Base-by-base conservation (phyloP, 192 early-diverging fungal species). In the Backusella morwellensis region DNA sequence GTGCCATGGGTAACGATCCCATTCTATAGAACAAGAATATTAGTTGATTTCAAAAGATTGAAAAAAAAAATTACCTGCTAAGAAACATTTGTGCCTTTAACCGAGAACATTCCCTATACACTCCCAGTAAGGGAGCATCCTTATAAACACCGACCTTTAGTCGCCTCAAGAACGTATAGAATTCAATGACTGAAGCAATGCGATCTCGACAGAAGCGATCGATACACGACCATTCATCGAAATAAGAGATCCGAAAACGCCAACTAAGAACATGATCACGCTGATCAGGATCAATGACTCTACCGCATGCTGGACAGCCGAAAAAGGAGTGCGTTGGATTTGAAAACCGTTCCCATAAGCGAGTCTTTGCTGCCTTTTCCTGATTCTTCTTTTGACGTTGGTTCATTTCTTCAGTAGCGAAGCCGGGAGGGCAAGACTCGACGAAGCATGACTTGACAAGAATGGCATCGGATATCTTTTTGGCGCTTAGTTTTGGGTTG, bases 111-210 rank as follows among this genome's bases (percentile, higher is more conserved):
- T 97, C 96, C 32, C 89, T 78, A 81, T 94, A 97, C 29, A 97
- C 70, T 42, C 96, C 93, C 74, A 90, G 88, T 21, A 88, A 85
- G 0, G 86, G 79, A 15, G 92, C 86, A 68, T 88, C 86, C 23
- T 91, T 86, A 81, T 92, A 97, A 32, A 94, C 84, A 3, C 97
- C 95, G 68, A 91, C 91, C 73, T 93, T 89, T 54, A 98, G 78
- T 72, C 94, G 90, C 36, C 95, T 89, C 35, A 96, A 87, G 82
- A 97, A 97, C 34, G 88, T 88, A 83, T 95, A 98, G 73, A 98
- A 98, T 70, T 97, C 95, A 73, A 92, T 92, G 9, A 92, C 94
- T n/a, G 95, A 90, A 4, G 95, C 91, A 12, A 98, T 78, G 4
- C 95, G 86, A 83, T 97, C 96, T 23, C 93, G 93, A 79, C 97